A percentile compares a stretch with the other conserved stretches of the same genome.
phyloP scores from a whole-genome alignment of 352 stramenopile genomes.

The Phytophthora rubi region DNA sequence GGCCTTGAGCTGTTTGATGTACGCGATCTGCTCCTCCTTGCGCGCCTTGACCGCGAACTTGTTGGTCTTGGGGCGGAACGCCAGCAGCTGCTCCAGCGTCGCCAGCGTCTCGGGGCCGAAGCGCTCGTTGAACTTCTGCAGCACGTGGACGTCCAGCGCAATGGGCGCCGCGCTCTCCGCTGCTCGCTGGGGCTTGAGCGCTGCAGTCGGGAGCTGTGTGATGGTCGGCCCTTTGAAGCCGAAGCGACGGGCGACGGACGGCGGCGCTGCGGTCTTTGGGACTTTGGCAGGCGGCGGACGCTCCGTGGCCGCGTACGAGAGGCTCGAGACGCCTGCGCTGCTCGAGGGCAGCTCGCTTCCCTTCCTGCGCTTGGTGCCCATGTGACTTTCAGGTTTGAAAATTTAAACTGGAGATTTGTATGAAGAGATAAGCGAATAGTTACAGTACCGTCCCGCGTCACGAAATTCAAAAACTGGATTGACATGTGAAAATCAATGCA shows the following conservation, averaged over 20 bases:
- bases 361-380: constrained; percentile 49
- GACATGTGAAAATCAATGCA: too few species aligned
- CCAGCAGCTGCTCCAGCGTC: constrained; percentile 59
- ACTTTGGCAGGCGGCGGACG: constrained; percentile 29
- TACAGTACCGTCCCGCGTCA: constrained; percentile 19
- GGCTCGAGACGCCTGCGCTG: constrained; percentile 12
- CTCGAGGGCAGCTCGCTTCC: constrained; percentile 18
- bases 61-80: constrained; percentile 65
- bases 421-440: constrained; percentile 15
- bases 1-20: constrained; percentile 65
- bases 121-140: constrained; percentile 39
- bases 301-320: constrained; percentile 28
- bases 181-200: background rate
- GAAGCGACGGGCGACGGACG: constrained; percentile 37
- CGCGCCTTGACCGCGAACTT: constrained; percentile 71
- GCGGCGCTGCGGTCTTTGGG: constrained; percentile 9
- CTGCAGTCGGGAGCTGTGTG: constrained; percentile 26
- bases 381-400: constrained; percentile 25
- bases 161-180: constrained; percentile 1
- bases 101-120: constrained; percentile 45
- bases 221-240: constrained; percentile 49
- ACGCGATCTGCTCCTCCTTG: constrained; percentile 61
- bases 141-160: constrained; percentile 36
- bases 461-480: background rate
- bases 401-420: constrained; percentile 26